A percentile compares a stretch with the other conserved stretches of the same genome.
phyloP scores from a whole-genome alignment of 768 basidiomycete species.

The Holtermanniella nyarrowii region DNA sequence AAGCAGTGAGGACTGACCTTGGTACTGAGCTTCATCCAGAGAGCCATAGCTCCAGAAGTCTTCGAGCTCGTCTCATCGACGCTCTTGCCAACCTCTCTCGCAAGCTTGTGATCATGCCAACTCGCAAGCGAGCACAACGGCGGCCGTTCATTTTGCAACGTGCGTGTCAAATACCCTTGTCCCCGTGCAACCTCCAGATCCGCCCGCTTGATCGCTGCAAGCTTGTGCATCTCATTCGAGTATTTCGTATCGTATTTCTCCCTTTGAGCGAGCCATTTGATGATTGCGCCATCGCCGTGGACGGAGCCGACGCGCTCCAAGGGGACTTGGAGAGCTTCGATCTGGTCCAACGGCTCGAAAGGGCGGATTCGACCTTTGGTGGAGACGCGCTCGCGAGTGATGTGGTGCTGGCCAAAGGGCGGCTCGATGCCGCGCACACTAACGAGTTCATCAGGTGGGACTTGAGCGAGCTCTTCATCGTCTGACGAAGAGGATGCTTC shows the following conservation, averaged over 20 bases:
- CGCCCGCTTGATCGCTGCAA: slow-evolving; percentile 18
- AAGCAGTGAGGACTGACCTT: slow-evolving; percentile 16
- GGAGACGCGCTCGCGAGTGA: slow-evolving; percentile 33
- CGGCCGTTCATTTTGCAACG: slow-evolving; percentile 33
- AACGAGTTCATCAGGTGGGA: slow-evolving; percentile 4
- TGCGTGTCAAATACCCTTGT: slow-evolving; percentile 36
- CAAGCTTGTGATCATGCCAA: slow-evolving; percentile 21
- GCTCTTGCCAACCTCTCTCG: slow-evolving; percentile 27
- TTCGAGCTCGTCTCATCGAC: slow-evolving; percentile 39
- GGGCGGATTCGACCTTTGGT: slow-evolving; percentile 28
- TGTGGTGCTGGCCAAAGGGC: slow-evolving; percentile 9
- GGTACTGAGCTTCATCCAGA: slow-evolving; percentile 33
- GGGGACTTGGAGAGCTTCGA: slow-evolving; percentile 25
- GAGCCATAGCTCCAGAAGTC: slow-evolving; percentile 26
- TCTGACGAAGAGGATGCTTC: slow-evolving; percentile 22
- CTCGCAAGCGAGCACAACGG: slow-evolving; percentile 35
- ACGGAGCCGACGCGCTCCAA: slow-evolving; percentile 32
- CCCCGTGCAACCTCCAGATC: slow-evolving; percentile 31
- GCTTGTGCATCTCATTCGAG: slow-evolving; percentile 23
- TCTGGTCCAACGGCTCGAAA: slow-evolving; percentile 26
- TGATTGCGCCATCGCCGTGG: slow-evolving; percentile 37
- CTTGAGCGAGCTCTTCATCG: slow-evolving; percentile 1
- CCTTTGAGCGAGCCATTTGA: slow-evolving; percentile 37
- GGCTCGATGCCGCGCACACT: slow-evolving; percentile 26
- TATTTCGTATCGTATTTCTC: slow-evolving; percentile 38